Evolutionary conservation across 768 basidiomycete species (phyloP).

Genomic region (Lactarius indigo): DNA sequence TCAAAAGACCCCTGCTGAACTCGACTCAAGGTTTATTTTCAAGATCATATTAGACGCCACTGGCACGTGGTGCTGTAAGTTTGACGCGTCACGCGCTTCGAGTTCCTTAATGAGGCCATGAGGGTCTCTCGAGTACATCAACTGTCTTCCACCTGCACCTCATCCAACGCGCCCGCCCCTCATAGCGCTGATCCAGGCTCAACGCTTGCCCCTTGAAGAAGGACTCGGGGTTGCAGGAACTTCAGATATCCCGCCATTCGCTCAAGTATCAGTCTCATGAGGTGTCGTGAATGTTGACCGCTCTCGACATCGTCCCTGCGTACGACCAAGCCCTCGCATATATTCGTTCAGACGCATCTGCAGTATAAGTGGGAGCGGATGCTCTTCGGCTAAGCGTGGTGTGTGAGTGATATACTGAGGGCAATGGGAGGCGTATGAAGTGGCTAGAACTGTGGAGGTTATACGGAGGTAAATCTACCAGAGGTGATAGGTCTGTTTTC

Average conservation of each 20-base stretch:
- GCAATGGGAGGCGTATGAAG: slow-evolving; percentile 32
- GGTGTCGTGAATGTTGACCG: slow-evolving; percentile 53
- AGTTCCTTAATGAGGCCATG: too few relatives aligned
- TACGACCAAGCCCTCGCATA: slow-evolving; percentile 77
- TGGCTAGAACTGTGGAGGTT: slow-evolving; percentile 57
- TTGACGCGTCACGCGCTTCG: too few relatives aligned
- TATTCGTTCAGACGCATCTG: slow-evolving; percentile 57
- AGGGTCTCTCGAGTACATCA: background rate
- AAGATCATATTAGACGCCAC: too few relatives aligned
- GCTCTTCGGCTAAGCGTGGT: slow-evolving; percentile 32
- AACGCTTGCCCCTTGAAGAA: background rate
- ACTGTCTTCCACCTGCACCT: background rate
- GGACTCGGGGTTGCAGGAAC: slow-evolving; percentile 17
- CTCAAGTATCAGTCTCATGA: slow-evolving; percentile 35
- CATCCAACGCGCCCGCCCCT: background rate
- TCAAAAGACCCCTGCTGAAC: too few relatives aligned
- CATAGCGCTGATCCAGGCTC: background rate
- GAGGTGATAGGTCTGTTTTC: slow-evolving; percentile 61
- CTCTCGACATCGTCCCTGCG: slow-evolving; percentile 60
- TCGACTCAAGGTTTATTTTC: too few relatives aligned
- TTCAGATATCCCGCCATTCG: background rate
- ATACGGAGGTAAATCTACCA: slow-evolving; percentile 83
- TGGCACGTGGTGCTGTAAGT: too few relatives aligned
- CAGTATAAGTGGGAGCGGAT: slow-evolving; percentile 43
- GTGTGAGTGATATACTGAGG: slow-evolving; percentile 24